These are phyloP conservation scores for Penicillium crystallinum DNA, from an alignment of 495 filamentous ascomycete genomes.

Conservation along the genomic window DNA sequence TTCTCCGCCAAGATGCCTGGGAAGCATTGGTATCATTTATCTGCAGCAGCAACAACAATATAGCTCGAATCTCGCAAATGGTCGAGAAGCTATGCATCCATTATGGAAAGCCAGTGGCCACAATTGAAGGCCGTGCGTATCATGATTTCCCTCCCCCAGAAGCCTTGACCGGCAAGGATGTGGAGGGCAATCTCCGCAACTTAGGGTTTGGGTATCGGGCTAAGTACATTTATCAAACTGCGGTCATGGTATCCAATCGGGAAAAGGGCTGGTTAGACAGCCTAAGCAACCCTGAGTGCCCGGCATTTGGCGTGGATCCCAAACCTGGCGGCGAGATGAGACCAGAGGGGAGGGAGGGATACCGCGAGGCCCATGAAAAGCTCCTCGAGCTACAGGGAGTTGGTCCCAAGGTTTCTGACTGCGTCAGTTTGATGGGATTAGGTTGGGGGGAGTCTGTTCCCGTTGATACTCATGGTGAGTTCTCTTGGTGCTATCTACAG, in stretches of 20 bases:
- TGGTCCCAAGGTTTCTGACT: slow-evolving; percentile 95
- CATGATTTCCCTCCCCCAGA: slow-evolving; percentile 82
- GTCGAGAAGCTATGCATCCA: slow-evolving; percentile 84
- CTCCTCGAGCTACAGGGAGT: slow-evolving; percentile 78
- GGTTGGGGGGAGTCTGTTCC: slow-evolving; percentile 96
- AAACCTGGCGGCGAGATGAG: slow-evolving; percentile 45
- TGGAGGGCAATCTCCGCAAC: slow-evolving; percentile 71
- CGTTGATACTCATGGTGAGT: slow-evolving; percentile 84
- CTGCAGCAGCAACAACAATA: slow-evolving; percentile 99
- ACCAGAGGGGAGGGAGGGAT: slow-evolving; percentile 59
- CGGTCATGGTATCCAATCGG: slow-evolving; percentile 60
- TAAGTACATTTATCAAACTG: slow-evolving; percentile 84
- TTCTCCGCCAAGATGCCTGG: slow-evolving; percentile 93
- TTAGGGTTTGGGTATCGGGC: slow-evolving; percentile 95
- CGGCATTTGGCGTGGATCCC: slow-evolving; percentile 47
- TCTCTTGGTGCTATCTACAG: neutral
- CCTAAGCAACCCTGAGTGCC: slow-evolving; percentile 71
- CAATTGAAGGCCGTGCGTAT: slow-evolving; percentile 63
- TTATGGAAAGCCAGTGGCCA: slow-evolving; percentile 73
- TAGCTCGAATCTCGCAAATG: slow-evolving; percentile 91
- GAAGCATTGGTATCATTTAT: slow-evolving; percentile 93
- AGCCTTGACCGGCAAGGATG: slow-evolving; percentile 58
- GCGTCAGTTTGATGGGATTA: slow-evolving; percentile 92
- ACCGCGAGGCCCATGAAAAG: slow-evolving; percentile 75
- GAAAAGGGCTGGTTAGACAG: slow-evolving; percentile 69